These are phyloP conservation scores for Cryomyces minteri DNA, from an alignment of 495 filamentous ascomycete genomes.

Conservation along the genomic window DNA sequence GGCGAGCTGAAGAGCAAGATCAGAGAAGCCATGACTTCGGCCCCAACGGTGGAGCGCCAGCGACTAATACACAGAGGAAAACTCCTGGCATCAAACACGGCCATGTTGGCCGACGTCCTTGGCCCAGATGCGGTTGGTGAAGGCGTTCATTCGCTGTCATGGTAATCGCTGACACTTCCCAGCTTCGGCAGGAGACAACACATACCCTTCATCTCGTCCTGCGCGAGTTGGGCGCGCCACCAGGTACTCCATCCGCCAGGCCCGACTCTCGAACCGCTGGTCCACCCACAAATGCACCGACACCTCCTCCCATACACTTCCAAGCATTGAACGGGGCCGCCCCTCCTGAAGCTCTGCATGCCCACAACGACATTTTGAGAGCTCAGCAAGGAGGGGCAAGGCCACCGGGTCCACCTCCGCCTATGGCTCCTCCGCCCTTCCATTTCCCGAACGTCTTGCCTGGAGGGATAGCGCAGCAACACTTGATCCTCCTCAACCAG, in stretches of 20 bases:
- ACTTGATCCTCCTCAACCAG: background rate
- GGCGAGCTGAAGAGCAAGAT: conserved; percentile 18
- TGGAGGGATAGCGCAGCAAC: background rate
- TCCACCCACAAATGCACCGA: conserved; percentile 2
- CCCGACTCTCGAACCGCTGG: conserved; percentile 6
- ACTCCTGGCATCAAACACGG: conserved; percentile 17
- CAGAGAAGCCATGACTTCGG: conserved; percentile 10
- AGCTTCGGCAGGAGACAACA: conserved; percentile 6
- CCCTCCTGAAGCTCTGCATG: background rate
- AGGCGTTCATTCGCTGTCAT: background rate
- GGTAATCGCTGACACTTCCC: background rate
- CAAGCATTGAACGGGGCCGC: background rate
- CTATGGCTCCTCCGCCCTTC: background rate
- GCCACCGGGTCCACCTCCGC: conserved; percentile 6
- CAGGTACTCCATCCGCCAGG: conserved; percentile 2
- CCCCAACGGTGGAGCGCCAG: conserved; percentile 20
- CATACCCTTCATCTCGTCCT: conserved; percentile 13
- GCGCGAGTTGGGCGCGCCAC: conserved; percentile 5
- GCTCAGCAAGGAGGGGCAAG: conserved; percentile 2
- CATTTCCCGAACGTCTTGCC: conserved; percentile 2
- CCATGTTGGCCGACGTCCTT: conserved; percentile 17
- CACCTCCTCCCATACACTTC: background rate
- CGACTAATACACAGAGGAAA: conserved; percentile 22
- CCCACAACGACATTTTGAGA: conserved; percentile 8
- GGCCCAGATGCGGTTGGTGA: conserved; percentile 6